Conservation (phyloP, 179 eudicot species). For the Amaranthus tricolor region DNA sequence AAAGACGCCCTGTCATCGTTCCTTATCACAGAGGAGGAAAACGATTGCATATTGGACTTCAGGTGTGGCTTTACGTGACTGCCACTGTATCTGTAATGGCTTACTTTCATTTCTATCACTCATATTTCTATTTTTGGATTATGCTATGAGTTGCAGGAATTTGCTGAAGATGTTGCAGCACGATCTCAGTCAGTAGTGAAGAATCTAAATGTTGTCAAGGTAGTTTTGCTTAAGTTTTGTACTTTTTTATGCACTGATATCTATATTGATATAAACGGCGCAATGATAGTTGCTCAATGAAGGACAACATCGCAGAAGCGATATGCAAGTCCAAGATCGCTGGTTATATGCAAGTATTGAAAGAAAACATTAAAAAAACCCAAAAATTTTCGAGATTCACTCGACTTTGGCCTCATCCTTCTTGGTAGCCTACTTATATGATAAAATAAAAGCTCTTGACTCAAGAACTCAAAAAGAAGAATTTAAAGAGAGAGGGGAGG, state of each 20-base stretch:
- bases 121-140: slow-evolving; percentile 13
- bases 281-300: no score
- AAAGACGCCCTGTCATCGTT: slow-evolving; percentile 79
- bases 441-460: no score
- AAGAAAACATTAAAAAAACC: no score
- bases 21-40: slow-evolving; percentile 98
- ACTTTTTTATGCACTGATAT: neutral
- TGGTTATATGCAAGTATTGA: no score
- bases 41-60: slow-evolving; percentile 81
- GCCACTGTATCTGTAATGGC: neutral
- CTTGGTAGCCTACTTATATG: no score
- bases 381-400: no score
- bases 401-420: no score
- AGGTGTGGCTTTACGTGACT: slow-evolving; percentile 42
- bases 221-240: slow-evolving; percentile 28
- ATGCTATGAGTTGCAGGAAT: slow-evolving; percentile 58
- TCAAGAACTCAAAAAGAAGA: no score
- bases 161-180: slow-evolving; percentile 71
- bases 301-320: no score
- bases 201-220: slow-evolving; percentile 54
- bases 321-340: no score
- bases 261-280: neutral
- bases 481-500: no score
- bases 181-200: slow-evolving; percentile 60
- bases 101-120: slow-evolving; percentile 1